Evolutionary conservation across 257 asterid genomes (phyloP).

Genomic region (Solanum etuberosum): DNA sequence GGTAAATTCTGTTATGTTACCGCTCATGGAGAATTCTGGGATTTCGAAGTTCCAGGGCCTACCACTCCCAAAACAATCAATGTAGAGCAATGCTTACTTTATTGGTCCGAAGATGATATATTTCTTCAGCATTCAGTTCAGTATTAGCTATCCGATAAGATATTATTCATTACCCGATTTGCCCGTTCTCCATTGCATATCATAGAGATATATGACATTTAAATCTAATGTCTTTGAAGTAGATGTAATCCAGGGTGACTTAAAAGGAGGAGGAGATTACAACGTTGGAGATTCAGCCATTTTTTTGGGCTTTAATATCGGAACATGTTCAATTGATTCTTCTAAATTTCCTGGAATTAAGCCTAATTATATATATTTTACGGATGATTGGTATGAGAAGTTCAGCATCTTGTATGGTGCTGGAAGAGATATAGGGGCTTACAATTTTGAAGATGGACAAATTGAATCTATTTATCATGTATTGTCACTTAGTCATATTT

Average conservation of each 20-base stretch:
- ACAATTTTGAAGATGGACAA: background rate
- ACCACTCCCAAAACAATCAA: background rate
- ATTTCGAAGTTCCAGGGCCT: background rate
- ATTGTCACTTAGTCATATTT: background rate
- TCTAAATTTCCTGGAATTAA: no score
- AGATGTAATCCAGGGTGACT: background rate
- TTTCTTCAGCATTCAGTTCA: background rate
- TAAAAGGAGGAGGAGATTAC: no score
- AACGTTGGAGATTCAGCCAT: no score
- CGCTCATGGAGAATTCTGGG: background rate
- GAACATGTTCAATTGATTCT: no score
- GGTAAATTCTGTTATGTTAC: background rate
- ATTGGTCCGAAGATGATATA: no score
- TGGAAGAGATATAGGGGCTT: no score
- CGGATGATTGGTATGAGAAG: no score
- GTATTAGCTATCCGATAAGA: no score
- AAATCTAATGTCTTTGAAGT: background rate
- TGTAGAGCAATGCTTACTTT: no score
- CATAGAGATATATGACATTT: background rate
- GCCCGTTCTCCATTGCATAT: background rate
- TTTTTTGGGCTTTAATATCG: no score
- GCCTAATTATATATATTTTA: background rate
- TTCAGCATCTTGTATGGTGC: no score
- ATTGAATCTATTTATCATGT: background rate
- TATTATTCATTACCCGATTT: background rate